phyloP scores from a whole-genome alignment of 768 basidiomycete species.

The Podaxis carcinomalis region DNA sequence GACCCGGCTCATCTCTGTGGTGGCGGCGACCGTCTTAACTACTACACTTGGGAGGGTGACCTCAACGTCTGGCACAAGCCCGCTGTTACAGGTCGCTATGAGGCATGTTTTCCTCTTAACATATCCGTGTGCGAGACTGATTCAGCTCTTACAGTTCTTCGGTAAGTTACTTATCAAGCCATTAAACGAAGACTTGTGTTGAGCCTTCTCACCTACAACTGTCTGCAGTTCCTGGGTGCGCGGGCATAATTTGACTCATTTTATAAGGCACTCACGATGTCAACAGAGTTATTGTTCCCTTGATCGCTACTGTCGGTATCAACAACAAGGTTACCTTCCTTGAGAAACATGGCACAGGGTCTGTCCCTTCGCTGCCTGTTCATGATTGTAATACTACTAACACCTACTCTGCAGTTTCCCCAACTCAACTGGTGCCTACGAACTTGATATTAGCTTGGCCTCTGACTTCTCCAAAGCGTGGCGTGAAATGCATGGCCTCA shows the following conservation, averaged over 20 bases:
- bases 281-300: slow-evolving; percentile 60
- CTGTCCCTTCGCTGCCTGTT: slow-evolving; percentile 10
- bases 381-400: not conserved
- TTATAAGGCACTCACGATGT: slow-evolving; percentile 2
- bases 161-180: slow-evolving; percentile 26
- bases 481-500: slow-evolving; percentile 67
- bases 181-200: not conserved
- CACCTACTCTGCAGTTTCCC: slow-evolving; percentile 27
- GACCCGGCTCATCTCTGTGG: slow-evolving; percentile 71
- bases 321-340: slow-evolving; percentile 82
- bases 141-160: slow-evolving; percentile 33
- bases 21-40: slow-evolving; percentile 45
- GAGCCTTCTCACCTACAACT: not conserved
- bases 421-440: slow-evolving; percentile 77
- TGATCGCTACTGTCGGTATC: slow-evolving; percentile 71
- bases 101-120: slow-evolving; percentile 37
- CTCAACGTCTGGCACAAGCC: slow-evolving; percentile 66
- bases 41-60: slow-evolving; percentile 50
- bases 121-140: not conserved
- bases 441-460: slow-evolving; percentile 61
- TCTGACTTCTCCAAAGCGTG: slow-evolving; percentile 50
- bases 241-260: slow-evolving; percentile 11
- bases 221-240: slow-evolving; percentile 44
- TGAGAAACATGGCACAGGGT: slow-evolving; percentile 69
- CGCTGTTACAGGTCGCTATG: slow-evolving; percentile 59